phyloP scores from a whole-genome alignment of 306 rosid genomes.

The Malus domestica region ASM211411v1 NC_041790.1:3808001-3808500 shows the following conservation, averaged over 20 bases:
- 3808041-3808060: constrained; percentile 84
- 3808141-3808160: not conserved
- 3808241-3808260: not conserved
- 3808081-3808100: not conserved
- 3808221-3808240: not conserved
- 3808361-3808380: constrained; percentile 53
- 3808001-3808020: not conserved
- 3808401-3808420: not conserved
- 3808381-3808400: constrained; percentile 49
- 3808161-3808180: constrained; percentile 13
- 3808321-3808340: constrained; percentile 6
- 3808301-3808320: not conserved
- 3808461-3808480: not conserved
- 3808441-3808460: not conserved
- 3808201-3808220: not conserved
- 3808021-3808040: constrained; percentile 84
- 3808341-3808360: not conserved
- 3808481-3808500: not conserved
- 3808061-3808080: constrained; percentile 54
- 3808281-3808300: not conserved
- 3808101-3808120: not conserved
- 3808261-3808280: not conserved
- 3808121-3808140: not conserved
- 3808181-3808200: not conserved
- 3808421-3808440: not conserved